Percentiles rank a stretch among this genome's conserved stretches.
These are phyloP conservation scores for barley (Hordeum vulgare) DNA, from an alignment of 176 grass and related monocot genomes.

Conservation along the genomic window MorexV3_pseudomolecules_assembly NC_058519.1:59831185-59831684, in stretches of 20 bases:
- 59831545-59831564: slow-evolving; percentile 74
- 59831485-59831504: slow-evolving; percentile 55
- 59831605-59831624: slow-evolving; percentile 34
- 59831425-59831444: slow-evolving; percentile 67
- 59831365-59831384: slow-evolving; percentile 59
- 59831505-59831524: slow-evolving; percentile 68
- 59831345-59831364: slow-evolving; percentile 68
- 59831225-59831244: slow-evolving; percentile 28
- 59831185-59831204: slow-evolving; percentile 29
- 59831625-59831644: slow-evolving; percentile 32
- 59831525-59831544: slow-evolving; percentile 68
- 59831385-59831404: slow-evolving; percentile 48
- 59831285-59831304: slow-evolving; percentile 59
- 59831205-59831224: slow-evolving; percentile 25
- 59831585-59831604: slow-evolving; percentile 70
- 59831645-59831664: slow-evolving; percentile 49
- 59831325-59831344: slow-evolving; percentile 58
- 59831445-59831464: slow-evolving; percentile 58
- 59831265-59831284: slow-evolving; percentile 24
- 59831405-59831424: slow-evolving; percentile 71
- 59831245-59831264: slow-evolving; percentile 17
- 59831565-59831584: slow-evolving; percentile 67
- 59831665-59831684: slow-evolving; percentile 58
- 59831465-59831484: slow-evolving; percentile 57
- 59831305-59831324: slow-evolving; percentile 55